These are phyloP conservation scores for Byssothecium circinans DNA, from an alignment of 2,329 filamentous ascomycete genomes.

Conservation along the genomic window DNA sequence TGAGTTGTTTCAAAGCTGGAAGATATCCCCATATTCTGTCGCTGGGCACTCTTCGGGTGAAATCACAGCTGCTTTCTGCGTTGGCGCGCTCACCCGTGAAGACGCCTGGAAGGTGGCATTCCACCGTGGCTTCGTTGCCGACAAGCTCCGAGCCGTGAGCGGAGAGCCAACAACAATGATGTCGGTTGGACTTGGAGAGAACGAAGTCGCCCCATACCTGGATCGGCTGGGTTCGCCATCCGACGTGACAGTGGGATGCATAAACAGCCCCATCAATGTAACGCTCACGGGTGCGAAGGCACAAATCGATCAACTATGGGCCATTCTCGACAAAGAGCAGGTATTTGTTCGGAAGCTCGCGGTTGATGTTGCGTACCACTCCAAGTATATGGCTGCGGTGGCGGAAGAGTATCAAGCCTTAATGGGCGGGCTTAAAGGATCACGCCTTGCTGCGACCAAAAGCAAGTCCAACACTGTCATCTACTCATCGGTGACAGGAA, in stretches of 20 bases:
- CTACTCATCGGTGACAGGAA: background rate
- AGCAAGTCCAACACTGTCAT: background rate
- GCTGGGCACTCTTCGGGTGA: slow-evolving; percentile 26
- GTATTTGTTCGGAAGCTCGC: slow-evolving; percentile 44
- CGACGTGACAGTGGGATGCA: slow-evolving; percentile 12
- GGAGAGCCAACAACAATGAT: background rate
- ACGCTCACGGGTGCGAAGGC: slow-evolving; percentile 48
- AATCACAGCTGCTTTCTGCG: slow-evolving; percentile 20
- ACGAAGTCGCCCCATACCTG: background rate
- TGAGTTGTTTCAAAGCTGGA: slow-evolving; percentile 11
- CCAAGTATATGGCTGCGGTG: slow-evolving; percentile 43
- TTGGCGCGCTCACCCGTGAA: background rate
- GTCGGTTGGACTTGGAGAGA: background rate
- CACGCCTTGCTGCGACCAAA: background rate
- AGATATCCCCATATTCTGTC: slow-evolving; percentile 11
- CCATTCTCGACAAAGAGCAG: slow-evolving; percentile 33
- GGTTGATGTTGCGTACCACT: slow-evolving; percentile 50
- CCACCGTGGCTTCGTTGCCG: background rate
- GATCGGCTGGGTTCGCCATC: background rate
- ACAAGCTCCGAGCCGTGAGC: background rate
- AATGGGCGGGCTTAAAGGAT: background rate
- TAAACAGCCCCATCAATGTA: slow-evolving; percentile 43
- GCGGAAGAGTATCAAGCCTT: background rate
- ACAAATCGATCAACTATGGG: slow-evolving; percentile 35
- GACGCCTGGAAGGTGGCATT: background rate